Conservation (phyloP, 2,329 filamentous ascomycete species). For the Pyrenophora graminea region DNA sequence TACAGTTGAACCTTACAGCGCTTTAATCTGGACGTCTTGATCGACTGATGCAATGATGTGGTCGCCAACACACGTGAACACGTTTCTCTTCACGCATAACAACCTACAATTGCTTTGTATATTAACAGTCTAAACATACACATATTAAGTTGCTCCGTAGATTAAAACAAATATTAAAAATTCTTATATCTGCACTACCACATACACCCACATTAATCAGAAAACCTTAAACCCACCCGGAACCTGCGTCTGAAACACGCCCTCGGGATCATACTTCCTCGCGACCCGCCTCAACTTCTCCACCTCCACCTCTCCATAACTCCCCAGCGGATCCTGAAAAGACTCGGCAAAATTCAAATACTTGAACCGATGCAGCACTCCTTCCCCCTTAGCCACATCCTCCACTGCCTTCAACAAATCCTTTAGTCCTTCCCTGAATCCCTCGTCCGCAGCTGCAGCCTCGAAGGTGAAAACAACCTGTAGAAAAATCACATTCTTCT, state of each 20-base stretch:
- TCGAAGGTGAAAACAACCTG: conserved; percentile 31
- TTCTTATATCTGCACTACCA: neutral
- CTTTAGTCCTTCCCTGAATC: conserved; percentile 23
- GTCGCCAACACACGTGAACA: too few relatives aligned
- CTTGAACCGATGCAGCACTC: conserved; percentile 17
- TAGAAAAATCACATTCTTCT: conserved; percentile 25
- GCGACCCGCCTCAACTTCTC: conserved; percentile 16
- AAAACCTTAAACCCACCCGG: conserved; percentile 30
- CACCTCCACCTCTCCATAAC: conserved; percentile 23
- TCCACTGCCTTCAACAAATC: conserved; percentile 26
- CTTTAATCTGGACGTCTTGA: too few relatives aligned
- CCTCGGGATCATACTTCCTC: conserved; percentile 29
- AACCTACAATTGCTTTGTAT: too few relatives aligned
- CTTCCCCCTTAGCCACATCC: conserved; percentile 21
- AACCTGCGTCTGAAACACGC: conserved; percentile 31
- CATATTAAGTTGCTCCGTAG: too few relatives aligned
- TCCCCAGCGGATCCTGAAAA: conserved; percentile 40
- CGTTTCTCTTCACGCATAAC: too few relatives aligned
- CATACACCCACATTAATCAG: neutral
- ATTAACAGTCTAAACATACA: too few relatives aligned
- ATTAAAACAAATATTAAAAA: too few relatives aligned
- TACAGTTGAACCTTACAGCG: too few relatives aligned
- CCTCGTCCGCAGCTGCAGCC: conserved; percentile 15
- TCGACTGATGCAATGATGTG: too few relatives aligned
- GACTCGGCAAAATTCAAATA: conserved; percentile 45